Conservation (phyloP, 1,284 basidiomycete genomes). For the Agaricales sp. region DNA sequence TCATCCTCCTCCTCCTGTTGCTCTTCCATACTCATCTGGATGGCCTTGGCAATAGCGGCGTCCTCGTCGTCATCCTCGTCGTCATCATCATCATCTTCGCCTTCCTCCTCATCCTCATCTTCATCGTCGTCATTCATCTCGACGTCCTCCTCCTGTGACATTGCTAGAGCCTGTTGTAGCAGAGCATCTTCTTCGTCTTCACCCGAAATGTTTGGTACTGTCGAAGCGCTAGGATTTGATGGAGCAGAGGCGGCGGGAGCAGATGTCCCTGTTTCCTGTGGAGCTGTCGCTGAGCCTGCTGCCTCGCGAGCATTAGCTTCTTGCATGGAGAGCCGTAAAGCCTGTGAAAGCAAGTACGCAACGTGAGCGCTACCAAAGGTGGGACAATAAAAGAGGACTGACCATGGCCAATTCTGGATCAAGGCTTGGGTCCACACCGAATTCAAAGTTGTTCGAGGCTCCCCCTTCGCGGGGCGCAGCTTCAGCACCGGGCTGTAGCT, state of each 20-base stretch:
- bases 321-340: conserved; percentile 94
- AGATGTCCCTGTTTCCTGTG: conserved; percentile 16
- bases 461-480: conserved; percentile 35
- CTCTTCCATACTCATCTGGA: conserved; percentile 46
- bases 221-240: conserved; percentile 21
- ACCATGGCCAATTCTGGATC: conserved; percentile 99
- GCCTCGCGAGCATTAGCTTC: conserved; percentile 90
- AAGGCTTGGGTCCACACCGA: conserved; percentile 88
- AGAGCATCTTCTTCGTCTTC: conserved; percentile 63
- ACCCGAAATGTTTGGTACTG: conserved; percentile 28
- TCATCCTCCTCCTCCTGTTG: conserved; percentile 28
- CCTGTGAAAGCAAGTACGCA: conserved; percentile 36
- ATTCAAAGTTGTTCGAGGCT: conserved; percentile 63
- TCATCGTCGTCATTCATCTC: conserved; percentile 23
- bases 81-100: conserved; percentile 25
- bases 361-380: conserved; percentile 2
- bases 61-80: conserved; percentile 44
- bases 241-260: conserved; percentile 22
- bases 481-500: conserved; percentile 41
- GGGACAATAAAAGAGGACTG: conserved; percentile 12
- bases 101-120: conserved; percentile 16
- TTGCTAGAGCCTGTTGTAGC: conserved; percentile 51
- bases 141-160: conserved; percentile 46
- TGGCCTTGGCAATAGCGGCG: conserved; percentile 45
- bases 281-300: conserved; percentile 26